Percentiles rank a stretch among this genome's conserved stretches.
Conservation (phyloP, 768 basidiomycete genomes). For the Gautieria morchelliformis region DNA sequence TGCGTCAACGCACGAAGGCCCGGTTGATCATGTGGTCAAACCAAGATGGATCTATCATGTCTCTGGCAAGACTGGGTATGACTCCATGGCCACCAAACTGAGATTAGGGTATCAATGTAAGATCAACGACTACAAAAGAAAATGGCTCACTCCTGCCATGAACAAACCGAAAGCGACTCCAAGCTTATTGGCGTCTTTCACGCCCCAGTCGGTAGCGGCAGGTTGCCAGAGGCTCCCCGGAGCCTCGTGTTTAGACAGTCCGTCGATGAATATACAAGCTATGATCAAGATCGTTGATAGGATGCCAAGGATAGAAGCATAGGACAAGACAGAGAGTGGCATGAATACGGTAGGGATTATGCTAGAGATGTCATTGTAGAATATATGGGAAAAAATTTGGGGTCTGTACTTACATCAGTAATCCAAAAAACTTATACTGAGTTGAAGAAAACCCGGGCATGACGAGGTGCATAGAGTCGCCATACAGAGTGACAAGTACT, state of each 20-base stretch:
- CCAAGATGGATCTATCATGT: slow-evolving; percentile 76
- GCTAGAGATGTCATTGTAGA: slow-evolving; percentile 27
- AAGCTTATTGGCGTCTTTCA: slow-evolving; percentile 45
- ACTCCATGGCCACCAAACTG: slow-evolving; percentile 90
- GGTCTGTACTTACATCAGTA: slow-evolving; percentile 48
- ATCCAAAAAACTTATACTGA: slow-evolving; percentile 67
- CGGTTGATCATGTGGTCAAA: slow-evolving; percentile 79
- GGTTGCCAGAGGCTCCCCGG: slow-evolving; percentile 80
- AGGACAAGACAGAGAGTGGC: slow-evolving; percentile 77
- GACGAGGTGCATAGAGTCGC: slow-evolving; percentile 73
- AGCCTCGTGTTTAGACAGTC: slow-evolving; percentile 54
- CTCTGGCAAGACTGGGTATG: slow-evolving; percentile 80
- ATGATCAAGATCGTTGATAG: slow-evolving; percentile 69
- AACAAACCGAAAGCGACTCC: slow-evolving; percentile 82
- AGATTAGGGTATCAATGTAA: background rate
- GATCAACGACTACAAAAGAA: background rate
- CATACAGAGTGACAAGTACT: slow-evolving; percentile 80
- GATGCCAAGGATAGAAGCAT: slow-evolving; percentile 81
- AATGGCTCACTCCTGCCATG: slow-evolving; percentile 70
- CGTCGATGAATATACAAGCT: slow-evolving; percentile 72
- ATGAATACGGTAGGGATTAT: slow-evolving; percentile 79
- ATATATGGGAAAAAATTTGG: background rate
- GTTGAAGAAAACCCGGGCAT: slow-evolving; percentile 56
- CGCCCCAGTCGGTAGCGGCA: slow-evolving; percentile 52
- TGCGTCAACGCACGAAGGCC: slow-evolving; percentile 58